Evolutionary conservation across 2,329 filamentous ascomycete genomes (phyloP).

Genomic region (Nemania serpens): DNA sequence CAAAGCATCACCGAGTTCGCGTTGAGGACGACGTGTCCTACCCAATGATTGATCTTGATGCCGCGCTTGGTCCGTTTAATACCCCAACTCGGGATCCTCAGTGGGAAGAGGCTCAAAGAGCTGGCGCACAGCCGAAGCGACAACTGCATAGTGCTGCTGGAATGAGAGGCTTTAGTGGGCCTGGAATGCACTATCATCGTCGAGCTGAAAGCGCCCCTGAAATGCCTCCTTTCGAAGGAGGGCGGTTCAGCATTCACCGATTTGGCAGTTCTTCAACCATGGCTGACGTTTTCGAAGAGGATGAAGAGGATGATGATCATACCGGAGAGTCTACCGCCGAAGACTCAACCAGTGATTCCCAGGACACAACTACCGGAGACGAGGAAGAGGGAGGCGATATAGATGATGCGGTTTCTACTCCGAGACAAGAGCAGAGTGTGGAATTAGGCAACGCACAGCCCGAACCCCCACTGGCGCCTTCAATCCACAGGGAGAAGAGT

Average conservation of each 20-base stretch:
- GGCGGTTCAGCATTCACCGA: constrained; percentile 61
- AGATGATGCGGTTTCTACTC: constrained; percentile 38
- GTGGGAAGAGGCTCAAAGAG: constrained; percentile 69
- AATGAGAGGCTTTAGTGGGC: constrained; percentile 69
- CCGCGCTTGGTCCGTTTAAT: constrained; percentile 89
- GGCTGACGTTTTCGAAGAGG: constrained; percentile 87
- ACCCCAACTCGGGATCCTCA: constrained; percentile 70
- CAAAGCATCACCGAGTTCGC: constrained; percentile 42
- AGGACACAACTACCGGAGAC: constrained; percentile 33
- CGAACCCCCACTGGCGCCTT: constrained; percentile 18
- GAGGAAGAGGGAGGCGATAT: constrained; percentile 30
- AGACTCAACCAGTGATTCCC: constrained; percentile 35
- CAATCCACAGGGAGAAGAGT: constrained; percentile 52
- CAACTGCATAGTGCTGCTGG: constrained; percentile 78
- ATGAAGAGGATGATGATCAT: constrained; percentile 65
- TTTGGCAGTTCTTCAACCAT: constrained; percentile 73
- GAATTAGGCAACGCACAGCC: constrained; percentile 25
- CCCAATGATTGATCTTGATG: constrained; percentile 91
- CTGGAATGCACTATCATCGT: constrained; percentile 76
- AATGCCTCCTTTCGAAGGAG: constrained; percentile 73
- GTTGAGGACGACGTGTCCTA: constrained; percentile 68
- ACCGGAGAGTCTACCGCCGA: constrained; percentile 36
- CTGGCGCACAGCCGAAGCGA: constrained; percentile 62
- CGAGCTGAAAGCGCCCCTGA: constrained; percentile 82
- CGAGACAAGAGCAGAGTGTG: constrained; percentile 39